Base-by-base conservation (phyloP, 2,329 filamentous ascomycete genomes). In the Septoria linicola region DNA sequence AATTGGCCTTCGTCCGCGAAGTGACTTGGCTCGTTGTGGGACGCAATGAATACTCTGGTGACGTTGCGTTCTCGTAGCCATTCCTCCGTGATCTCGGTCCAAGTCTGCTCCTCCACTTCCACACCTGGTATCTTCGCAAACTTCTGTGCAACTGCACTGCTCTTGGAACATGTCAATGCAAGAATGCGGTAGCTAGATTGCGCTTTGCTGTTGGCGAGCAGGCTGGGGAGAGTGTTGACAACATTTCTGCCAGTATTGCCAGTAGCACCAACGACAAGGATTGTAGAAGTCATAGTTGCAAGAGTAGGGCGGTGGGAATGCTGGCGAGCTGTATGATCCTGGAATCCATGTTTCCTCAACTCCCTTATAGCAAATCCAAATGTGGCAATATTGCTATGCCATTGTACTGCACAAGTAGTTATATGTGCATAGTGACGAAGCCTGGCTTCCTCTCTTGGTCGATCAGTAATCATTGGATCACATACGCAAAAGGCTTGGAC, bases 1-100 rank as follows among this genome's bases (percentile, higher is more conserved):
- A 75, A 72, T 0, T 64, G 58, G 0, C 70, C 68, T 47, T 75
- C 72, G 21, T 74, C 70, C 21, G 67, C 61, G 43, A 76, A 76
- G 14, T 73, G 69, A 3, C 49, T 67, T 0, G 70, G 67, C 8
- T 67, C 51, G 41, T 64, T 66, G 57, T 73, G 70, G 0, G 71
- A 56, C 16, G 73, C 72, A 36, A 76, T 69, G 46, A 73, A 76
- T 1, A 63, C 68, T 17, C 70, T 59, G 8, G 49, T 60, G 1
- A 76, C 68, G 2, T 69, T 41, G 4, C 70, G 61, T 10, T 69
- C 49, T 2, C 59, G 66, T n/a, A 76, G 67, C 73, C 73, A 76
- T 34, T 66, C 63, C 4, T 66, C n/a, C 4, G 62, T 70, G 39
- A 74, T 71, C 0, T 70, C 64, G 30, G 65, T 51, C 72, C 71